Base-by-base conservation (phyloP, 2,329 filamentous ascomycete genomes). In the Aspergillus unguis region DNA sequence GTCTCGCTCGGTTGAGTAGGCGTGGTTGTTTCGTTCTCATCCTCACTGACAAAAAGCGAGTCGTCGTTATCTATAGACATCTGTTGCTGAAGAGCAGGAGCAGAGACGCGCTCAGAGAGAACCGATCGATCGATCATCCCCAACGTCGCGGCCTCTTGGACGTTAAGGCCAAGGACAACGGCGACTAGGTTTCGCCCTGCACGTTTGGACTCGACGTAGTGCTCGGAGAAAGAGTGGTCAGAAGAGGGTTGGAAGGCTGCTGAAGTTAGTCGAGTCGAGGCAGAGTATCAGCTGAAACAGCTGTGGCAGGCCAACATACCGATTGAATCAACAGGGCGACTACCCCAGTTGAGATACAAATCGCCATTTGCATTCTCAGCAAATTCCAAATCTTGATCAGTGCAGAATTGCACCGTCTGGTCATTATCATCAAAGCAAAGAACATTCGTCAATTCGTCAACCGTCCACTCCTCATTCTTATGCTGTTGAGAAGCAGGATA, bases 201-300 rank as follows among this genome's bases (percentile, higher is more conserved):
- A 36, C 83, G 77, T 66, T 86, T 86, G 27, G 70, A 69, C 62
- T 86, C 83, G 11, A 86, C 83, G 46, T 80, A 71, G 4, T 59
- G 70, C 23, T 77, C 66, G 0, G 81, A 84, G 56, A 80, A 82
- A 11, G 72, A 70, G 58, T 85, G 83, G 31, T 75, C 73, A n/a
- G 72, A 71, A 31, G 74, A 72, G 10, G 72, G 69, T 53, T 69
- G 67, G 44, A 75, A 75, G 42, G 65, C 74, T 75, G 60, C 53
- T 53, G 31, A 43, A 38, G 31, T 52, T 44, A 42, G 58, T 64
- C 42, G 17, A 64, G 60, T 62, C 46, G 53, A 55, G n/a, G 32
- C 8, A 33, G 35, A n/a, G 31, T 40, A 37, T 56, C 60, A 52
- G 17, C 8, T 37, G 63, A 63, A 28, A 41, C 46, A 54, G 37